These are phyloP conservation scores for Jatropha podagrica DNA, from an alignment of 441 rosid genomes.

Conservation along the genomic window DNA sequence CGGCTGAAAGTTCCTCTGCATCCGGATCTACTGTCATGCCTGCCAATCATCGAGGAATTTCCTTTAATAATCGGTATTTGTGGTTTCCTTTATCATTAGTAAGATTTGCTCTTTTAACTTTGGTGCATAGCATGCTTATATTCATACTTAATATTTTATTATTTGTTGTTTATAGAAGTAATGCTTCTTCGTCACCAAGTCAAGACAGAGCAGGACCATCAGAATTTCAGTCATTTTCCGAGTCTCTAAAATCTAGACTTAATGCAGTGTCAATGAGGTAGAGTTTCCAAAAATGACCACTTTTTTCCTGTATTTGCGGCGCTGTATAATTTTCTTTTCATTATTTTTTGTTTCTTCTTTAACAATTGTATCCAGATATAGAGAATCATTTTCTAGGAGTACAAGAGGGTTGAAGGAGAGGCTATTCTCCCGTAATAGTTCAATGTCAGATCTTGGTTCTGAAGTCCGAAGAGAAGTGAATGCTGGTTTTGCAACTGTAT, in stretches of 20 bases:
- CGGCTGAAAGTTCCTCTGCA: constrained; percentile 35
- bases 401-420: constrained; percentile 80
- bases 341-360: background rate
- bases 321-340: background rate
- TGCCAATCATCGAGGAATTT: constrained; percentile 32
- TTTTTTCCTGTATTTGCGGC: background rate
- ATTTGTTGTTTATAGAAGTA: constrained; percentile 35
- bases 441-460: constrained; percentile 56
- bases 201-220: constrained; percentile 88
- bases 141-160: background rate
- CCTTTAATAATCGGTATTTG: constrained; percentile 40
- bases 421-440: constrained; percentile 56
- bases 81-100: constrained; percentile 1
- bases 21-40: constrained; percentile 32
- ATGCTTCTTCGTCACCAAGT: constrained; percentile 34
- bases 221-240: constrained; percentile 79
- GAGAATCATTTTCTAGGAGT: constrained; percentile 67
- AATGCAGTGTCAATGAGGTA: constrained; percentile 82
- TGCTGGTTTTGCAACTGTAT: constrained; percentile 65
- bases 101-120: background rate
- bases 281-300: background rate
- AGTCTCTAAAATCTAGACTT: constrained; percentile 69
- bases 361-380: constrained; percentile 39
- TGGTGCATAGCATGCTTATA: background rate
- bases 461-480: constrained; percentile 61